Evolutionary conservation across 495 filamentous ascomycete genomes (phyloP).

Genomic region (Hypoxylon crocopeplum): DNA sequence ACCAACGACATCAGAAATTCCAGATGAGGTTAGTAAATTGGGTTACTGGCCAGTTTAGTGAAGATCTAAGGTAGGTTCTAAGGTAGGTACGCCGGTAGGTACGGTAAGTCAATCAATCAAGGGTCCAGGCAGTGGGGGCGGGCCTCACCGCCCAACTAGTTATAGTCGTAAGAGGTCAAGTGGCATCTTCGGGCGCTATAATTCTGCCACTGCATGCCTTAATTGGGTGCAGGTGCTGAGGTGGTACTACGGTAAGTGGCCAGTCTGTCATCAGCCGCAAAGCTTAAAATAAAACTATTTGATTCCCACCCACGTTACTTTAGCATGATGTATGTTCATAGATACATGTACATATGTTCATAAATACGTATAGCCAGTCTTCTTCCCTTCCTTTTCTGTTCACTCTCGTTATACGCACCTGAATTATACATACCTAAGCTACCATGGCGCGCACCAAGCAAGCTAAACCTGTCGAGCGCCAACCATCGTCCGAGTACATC

Average conservation of each 20-base stretch:
- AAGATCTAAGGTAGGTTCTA: too few relatives aligned
- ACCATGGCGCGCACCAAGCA: slow-evolving; percentile 78
- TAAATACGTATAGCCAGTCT: slow-evolving; percentile 2
- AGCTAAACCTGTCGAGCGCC: slow-evolving; percentile 68
- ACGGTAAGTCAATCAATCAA: too few relatives aligned
- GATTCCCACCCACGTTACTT: too few relatives aligned
- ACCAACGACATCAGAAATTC: too few relatives aligned
- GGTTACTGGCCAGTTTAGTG: too few relatives aligned
- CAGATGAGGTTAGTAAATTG: too few relatives aligned
- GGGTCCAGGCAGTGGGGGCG: background rate
- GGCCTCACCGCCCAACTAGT: slow-evolving; percentile 25
- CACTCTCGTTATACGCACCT: background rate
- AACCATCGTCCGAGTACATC: slow-evolving; percentile 67
- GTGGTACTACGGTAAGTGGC: slow-evolving; percentile 33
- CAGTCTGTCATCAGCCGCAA: slow-evolving; percentile 40
- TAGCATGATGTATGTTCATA: too few relatives aligned
- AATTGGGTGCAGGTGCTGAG: background rate
- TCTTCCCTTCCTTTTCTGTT: slow-evolving; percentile 1
- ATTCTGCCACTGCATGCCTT: slow-evolving; percentile 35
- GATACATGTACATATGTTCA: too few relatives aligned
- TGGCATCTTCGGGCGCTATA: slow-evolving; percentile 20
- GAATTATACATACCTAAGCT: background rate
- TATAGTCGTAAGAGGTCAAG: slow-evolving; percentile 11
- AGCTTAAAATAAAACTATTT: slow-evolving; percentile 18
- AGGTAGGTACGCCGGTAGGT: too few relatives aligned